These are phyloP conservation scores for Talaromyces sp. DNA, from an alignment of 2,329 filamentous ascomycete genomes.

Conservation along the genomic window DNA sequence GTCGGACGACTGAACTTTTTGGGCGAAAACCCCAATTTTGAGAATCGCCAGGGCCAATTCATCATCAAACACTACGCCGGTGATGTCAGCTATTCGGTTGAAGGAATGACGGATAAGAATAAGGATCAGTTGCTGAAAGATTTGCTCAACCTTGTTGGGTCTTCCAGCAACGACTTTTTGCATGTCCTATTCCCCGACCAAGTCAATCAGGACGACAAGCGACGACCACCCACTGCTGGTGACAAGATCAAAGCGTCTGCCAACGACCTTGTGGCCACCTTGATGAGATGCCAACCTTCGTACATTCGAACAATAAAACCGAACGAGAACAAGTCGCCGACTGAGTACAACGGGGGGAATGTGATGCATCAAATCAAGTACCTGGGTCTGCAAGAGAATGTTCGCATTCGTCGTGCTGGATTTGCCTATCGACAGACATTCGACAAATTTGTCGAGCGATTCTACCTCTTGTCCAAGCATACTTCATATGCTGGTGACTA, in stretches of 20 bases:
- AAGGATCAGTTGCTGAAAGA: conserved; percentile 97
- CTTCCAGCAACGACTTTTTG: conserved; percentile 78
- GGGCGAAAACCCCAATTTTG: conserved; percentile 79
- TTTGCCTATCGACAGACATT: conserved; percentile 97
- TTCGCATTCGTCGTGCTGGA: conserved; percentile 89
- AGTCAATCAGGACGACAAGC: conserved; percentile 92
- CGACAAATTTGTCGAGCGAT: conserved; percentile 96
- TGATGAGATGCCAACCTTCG: conserved; percentile 96
- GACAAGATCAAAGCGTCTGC: conserved; percentile 94
- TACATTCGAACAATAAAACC: conserved; percentile 99
- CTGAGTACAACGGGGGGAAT: conserved; percentile 85
- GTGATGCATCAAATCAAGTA: conserved; percentile 99
- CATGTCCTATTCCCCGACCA: conserved; percentile 86
- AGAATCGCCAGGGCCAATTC: conserved; percentile 88
- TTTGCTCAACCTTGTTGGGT: conserved; percentile 76
- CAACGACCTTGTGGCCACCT: conserved; percentile 85
- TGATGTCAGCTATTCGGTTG: conserved; percentile 88
- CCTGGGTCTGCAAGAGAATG: conserved; percentile 97
- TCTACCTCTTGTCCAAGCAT: conserved; percentile 89
- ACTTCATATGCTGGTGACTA: conserved; percentile 96
- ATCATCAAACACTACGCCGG: conserved; percentile 99
- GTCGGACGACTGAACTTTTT: conserved; percentile 89
- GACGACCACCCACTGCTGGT: conserved; percentile 86
- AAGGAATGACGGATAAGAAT: conserved; percentile 99
- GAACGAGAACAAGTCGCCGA: conserved; percentile 95